Conservation (phyloP, 495 filamentous ascomycete genomes). For the Xylaria curta region DNA sequence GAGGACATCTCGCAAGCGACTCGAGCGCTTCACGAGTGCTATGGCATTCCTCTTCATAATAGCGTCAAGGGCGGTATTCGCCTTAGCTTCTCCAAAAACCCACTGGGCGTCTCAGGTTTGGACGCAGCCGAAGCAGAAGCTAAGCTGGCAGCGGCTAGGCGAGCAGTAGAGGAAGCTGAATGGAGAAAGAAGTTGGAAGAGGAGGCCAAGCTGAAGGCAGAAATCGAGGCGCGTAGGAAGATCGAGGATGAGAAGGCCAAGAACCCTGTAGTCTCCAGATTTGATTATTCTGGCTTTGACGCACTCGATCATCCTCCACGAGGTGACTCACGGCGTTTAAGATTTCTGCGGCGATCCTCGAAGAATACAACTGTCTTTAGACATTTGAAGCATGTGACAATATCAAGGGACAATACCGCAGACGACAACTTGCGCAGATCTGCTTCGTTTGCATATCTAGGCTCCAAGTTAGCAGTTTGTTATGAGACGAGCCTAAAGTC, state of each 20-base stretch:
- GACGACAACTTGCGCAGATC: too few relatives aligned
- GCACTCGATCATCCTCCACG: too few relatives aligned
- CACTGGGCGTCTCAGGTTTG: slow-evolving; percentile 79
- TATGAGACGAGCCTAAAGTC: too few relatives aligned
- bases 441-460: too few relatives aligned
- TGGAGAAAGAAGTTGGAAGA: slow-evolving; percentile 51
- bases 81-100: slow-evolving; percentile 98
- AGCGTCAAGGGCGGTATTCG: slow-evolving; percentile 95
- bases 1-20: slow-evolving; percentile 94
- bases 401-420: too few relatives aligned
- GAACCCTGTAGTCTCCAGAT: too few relatives aligned
- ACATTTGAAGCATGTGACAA: too few relatives aligned
- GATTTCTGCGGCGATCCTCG: too few relatives aligned
- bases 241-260: slow-evolving; percentile 39
- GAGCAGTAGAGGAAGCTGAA: slow-evolving; percentile 55
- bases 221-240: slow-evolving; percentile 41
- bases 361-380: too few relatives aligned
- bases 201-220: slow-evolving; percentile 39
- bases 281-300: too few relatives aligned
- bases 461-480: too few relatives aligned
- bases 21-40: slow-evolving; percentile 91
- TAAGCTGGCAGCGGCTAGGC: slow-evolving; percentile 47
- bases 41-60: slow-evolving; percentile 87
- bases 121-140: slow-evolving; percentile 52
- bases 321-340: too few relatives aligned